phyloP scores from a whole-genome alignment of 371 early-diverging fungal species.

The Pancytospora philotis region DNA sequence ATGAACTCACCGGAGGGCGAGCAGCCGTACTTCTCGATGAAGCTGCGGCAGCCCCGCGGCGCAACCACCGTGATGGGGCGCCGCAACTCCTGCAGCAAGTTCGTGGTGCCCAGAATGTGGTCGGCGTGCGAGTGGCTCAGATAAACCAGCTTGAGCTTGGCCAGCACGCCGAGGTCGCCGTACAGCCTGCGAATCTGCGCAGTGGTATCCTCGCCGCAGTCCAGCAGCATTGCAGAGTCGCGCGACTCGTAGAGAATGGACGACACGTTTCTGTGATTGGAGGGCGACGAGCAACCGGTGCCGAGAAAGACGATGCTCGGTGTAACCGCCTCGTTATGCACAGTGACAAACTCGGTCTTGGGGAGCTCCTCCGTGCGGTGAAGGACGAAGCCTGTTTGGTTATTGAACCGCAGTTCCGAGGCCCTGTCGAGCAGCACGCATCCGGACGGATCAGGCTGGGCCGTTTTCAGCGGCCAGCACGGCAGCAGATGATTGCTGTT shows the following conservation, averaged over 20 bases:
- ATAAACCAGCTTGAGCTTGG: slow-evolving; percentile 66
- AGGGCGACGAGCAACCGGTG: slow-evolving; percentile 85
- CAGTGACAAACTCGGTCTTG: background rate
- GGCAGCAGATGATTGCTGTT: slow-evolving; percentile 12
- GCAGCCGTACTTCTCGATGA: slow-evolving; percentile 14
- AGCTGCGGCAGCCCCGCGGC: slow-evolving; percentile 26
- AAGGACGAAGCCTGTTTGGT: background rate
- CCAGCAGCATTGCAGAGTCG: slow-evolving; percentile 63
- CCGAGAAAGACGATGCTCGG: slow-evolving; percentile 62
- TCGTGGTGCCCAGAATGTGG: slow-evolving; percentile 75
- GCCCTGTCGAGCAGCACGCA: background rate
- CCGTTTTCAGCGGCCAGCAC: too few species aligned
- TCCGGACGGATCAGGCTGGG: too few species aligned
- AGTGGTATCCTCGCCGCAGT: slow-evolving; percentile 89
- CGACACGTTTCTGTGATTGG: slow-evolving; percentile 82
- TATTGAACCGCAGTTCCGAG: background rate
- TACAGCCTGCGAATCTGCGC: slow-evolving; percentile 74
- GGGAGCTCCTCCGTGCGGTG: too few species aligned
- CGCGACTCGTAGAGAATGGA: slow-evolving; percentile 50
- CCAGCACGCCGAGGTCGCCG: slow-evolving; percentile 58
- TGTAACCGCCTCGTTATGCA: background rate
- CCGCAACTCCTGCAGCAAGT: slow-evolving; percentile 43
- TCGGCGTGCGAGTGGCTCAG: slow-evolving; percentile 95
- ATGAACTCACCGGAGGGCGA: background rate
- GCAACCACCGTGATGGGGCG: slow-evolving; percentile 37